Evolutionary conservation across 305 asterid species (phyloP).

Genomic region (Fraxinus platypoda): DNA sequence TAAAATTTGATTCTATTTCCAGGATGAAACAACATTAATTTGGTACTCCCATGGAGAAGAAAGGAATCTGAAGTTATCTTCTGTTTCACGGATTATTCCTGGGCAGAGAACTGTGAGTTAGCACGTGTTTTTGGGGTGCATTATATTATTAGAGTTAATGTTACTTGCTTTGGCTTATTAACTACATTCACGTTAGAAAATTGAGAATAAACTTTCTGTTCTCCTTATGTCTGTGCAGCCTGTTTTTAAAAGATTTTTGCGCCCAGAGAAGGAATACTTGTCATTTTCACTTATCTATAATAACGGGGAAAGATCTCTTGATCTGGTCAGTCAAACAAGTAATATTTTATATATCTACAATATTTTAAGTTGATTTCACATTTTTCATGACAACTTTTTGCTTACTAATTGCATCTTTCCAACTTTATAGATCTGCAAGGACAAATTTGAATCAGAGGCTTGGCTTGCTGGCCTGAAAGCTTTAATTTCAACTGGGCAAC

Average conservation of each 20-base stretch:
- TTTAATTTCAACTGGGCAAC: constrained; percentile 58
- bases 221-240: constrained; percentile 24
- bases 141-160: constrained; percentile 23
- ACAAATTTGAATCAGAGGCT: constrained; percentile 77
- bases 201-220: constrained; percentile 1
- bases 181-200: constrained; percentile 5
- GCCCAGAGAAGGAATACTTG: constrained; percentile 94
- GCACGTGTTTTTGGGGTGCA: constrained; percentile 16
- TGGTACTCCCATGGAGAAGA: constrained; percentile 90
- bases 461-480: constrained; percentile 88
- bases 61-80: constrained; percentile 71
- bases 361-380: background rate
- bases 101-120: constrained; percentile 98
- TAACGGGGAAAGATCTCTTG: constrained; percentile 90
- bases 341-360: background rate
- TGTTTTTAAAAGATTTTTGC: constrained; percentile 82
- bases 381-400: background rate
- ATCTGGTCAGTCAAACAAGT: constrained; percentile 58
- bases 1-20: constrained; percentile 26
- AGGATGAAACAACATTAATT: constrained; percentile 86
- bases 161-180: constrained; percentile 17
- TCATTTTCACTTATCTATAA: constrained; percentile 86
- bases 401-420: constrained; percentile 13
- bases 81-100: constrained; percentile 75
- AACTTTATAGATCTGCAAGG: constrained; percentile 76